Base-by-base conservation (phyloP, 2,329 filamentous ascomycete species). In the Alternaria metachromatica region DNA sequence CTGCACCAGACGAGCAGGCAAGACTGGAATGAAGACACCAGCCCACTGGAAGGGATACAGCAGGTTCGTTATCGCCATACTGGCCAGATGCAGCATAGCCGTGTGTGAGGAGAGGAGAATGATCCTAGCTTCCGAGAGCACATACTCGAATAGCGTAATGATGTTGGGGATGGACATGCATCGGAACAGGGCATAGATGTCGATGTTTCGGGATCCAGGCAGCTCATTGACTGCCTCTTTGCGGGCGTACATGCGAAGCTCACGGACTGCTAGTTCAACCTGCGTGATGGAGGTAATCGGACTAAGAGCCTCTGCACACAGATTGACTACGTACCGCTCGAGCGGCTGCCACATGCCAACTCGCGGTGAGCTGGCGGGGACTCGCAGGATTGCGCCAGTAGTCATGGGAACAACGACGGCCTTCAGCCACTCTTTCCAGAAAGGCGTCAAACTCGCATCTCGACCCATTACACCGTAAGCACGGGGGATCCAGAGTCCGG, bases 361-460 rank as follows among this genome's bases (percentile, higher is more conserved):
- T 73, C 90, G 92, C 12, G 96, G 94, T 6, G 95, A 98, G 80
- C 91, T 97, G 10, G 93, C 86, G 7, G 96, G 93, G 8, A 99
- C 89, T 60, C 94, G 88, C 70, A 96, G 82, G 28, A 99, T 86
- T 13, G 87, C 89, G 20, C 95, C 93, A 76, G 97, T 94, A 1
- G 90, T 94, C 96, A 98, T 99, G 26, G 96, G 96, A 21, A 97
- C 93, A n/a, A 96, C 85, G 10, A 98, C 87, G 7, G 95, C 94
- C 80, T 93, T 91, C 51, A 99, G 87, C 96, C 96, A 99, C 79
- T 99, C 96, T 80, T 98, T 98, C 94, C 95, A 99, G 82, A 99
- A 98, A 30, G 89, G 88, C 68, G 94, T 94, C 81, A 96, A 87
- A 64, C 89, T 90, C 12, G 86, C 86, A 77, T 99, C 96, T 66